Percentiles rank a stretch among this genome's conserved stretches.
These are phyloP conservation scores for Colletotrichum cordylinicola DNA, from an alignment of 2,329 filamentous ascomycete genomes.

Conservation along the genomic window DNA sequence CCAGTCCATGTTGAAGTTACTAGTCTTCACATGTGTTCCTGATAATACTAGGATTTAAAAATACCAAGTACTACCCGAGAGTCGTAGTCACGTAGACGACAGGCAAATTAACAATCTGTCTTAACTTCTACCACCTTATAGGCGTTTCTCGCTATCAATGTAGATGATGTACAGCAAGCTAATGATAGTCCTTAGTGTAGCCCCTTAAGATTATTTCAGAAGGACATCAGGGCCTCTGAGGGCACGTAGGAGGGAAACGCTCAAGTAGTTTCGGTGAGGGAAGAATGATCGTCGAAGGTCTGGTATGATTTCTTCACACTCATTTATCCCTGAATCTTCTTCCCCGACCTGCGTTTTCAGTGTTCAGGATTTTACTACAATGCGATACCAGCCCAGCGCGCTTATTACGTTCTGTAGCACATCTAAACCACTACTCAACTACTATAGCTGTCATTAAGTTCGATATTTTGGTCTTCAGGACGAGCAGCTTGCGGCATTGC, in stretches of 20 bases:
- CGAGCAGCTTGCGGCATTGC: neutral
- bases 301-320: neutral
- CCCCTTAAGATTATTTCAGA: neutral
- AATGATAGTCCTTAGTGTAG: neutral
- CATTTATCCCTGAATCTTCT: fast-evolving
- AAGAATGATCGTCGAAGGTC: neutral
- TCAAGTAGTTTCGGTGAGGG: neutral
- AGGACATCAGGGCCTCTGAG: neutral
- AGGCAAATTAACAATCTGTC: neutral
- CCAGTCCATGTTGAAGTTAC: neutral
- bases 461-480: neutral
- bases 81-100: neutral
- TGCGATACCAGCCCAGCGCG: neutral
- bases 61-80: neutral
- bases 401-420: neutral
- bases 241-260: neutral
- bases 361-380: neutral
- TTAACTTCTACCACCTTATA: neutral
- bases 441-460: neutral
- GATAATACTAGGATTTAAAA: neutral
- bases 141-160: neutral
- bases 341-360: neutral
- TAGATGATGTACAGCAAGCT: neutral
- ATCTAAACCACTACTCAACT: neutral
- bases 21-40: neutral